Percentiles rank a stretch among this genome's conserved stretches.
These are phyloP conservation scores for Phialocephala subalpina DNA, from an alignment of 2,329 filamentous ascomycete species.

Conservation along the genomic window DNA sequence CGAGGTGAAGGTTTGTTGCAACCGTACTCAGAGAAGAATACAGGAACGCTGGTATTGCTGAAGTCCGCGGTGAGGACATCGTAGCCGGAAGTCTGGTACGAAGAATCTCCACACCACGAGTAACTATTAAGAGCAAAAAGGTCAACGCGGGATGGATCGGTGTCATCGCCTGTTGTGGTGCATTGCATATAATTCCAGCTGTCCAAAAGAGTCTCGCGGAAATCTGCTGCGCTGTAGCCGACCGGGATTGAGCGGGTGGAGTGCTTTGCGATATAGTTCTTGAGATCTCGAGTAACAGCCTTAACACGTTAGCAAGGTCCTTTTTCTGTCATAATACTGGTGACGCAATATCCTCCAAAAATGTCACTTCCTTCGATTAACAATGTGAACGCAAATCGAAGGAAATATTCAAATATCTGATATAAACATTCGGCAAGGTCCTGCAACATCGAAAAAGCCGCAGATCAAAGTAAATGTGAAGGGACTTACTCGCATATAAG, in stretches of 20 bases:
- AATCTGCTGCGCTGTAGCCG: constrained; percentile 83
- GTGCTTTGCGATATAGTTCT: constrained; percentile 80
- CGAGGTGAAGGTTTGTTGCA: constrained; percentile 79
- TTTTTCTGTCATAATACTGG: too few relatives aligned
- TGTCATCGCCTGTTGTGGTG: constrained; percentile 58
- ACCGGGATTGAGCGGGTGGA: constrained; percentile 74
- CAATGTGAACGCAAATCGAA: too few relatives aligned
- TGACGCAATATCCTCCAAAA: too few relatives aligned
- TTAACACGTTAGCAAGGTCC: constrained; percentile 46
- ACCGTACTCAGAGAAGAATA: constrained; percentile 85
- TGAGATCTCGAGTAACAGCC: constrained; percentile 81
- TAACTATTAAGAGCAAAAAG: constrained; percentile 83
- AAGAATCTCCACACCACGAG: constrained; percentile 74
- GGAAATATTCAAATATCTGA: too few relatives aligned
- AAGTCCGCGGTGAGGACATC: constrained; percentile 71
- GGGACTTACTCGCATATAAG: constrained; percentile 64
- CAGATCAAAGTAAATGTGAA: too few relatives aligned
- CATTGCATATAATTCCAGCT: constrained; percentile 80
- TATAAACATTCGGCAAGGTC: too few relatives aligned
- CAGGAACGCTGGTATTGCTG: constrained; percentile 69
- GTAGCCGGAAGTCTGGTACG: constrained; percentile 69
- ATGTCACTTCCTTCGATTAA: too few relatives aligned
- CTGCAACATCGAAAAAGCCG: too few relatives aligned
- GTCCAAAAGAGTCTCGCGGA: constrained; percentile 75
- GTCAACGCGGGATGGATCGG: constrained; percentile 71